Conservation (phyloP, 164 flowering plant species). For the Piper longum region DNA sequence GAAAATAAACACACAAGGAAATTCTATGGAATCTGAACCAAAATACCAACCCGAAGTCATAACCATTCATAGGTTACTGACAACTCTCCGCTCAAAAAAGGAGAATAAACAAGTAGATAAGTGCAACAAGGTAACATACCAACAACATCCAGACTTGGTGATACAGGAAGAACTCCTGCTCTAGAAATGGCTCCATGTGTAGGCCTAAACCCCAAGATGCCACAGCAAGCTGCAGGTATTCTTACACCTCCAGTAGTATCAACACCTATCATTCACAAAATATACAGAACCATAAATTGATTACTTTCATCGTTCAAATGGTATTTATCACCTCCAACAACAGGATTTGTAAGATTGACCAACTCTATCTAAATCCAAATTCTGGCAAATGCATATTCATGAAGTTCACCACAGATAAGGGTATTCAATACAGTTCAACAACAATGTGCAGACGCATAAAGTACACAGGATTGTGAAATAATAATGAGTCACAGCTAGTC, state of each 20-base stretch:
- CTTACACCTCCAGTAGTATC: conserved; percentile 89
- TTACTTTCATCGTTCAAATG: too few species aligned
- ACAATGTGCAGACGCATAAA: too few species aligned
- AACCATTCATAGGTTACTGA: too few species aligned
- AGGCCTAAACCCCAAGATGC: conserved; percentile 65
- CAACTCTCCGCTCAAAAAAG: neutral
- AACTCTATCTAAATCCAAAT: too few species aligned
- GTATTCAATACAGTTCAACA: too few species aligned
- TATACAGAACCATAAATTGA: neutral
- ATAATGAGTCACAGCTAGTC: too few species aligned
- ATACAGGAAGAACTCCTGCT: conserved; percentile 55
- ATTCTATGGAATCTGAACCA: too few species aligned
- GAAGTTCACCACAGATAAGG: too few species aligned
- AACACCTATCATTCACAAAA: conserved; percentile 35
- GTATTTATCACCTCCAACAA: neutral
- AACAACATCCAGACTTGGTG: conserved; percentile 72
- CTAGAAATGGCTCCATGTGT: conserved; percentile 74
- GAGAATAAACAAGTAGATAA: neutral
- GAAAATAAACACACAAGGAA: too few species aligned
- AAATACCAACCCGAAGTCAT: too few species aligned
- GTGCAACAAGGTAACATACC: conserved; percentile 31
- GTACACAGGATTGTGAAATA: too few species aligned
- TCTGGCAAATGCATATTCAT: too few species aligned
- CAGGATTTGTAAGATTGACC: neutral
- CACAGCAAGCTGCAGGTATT: conserved; percentile 78